phyloP scores from a whole-genome alignment of 805 yeast genomes.

The Candida odintsovae region DNA sequence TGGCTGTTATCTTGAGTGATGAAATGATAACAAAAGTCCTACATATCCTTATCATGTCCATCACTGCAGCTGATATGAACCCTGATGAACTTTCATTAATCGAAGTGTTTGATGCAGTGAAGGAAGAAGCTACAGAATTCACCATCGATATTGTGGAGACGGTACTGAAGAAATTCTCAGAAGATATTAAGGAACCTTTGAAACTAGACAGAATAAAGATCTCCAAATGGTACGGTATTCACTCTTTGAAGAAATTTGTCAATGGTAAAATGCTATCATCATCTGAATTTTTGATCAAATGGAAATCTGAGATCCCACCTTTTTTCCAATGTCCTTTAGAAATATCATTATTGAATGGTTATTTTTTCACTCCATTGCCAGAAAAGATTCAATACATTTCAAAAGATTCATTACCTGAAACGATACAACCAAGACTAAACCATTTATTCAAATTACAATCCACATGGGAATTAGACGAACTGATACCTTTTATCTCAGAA shows the following conservation, averaged over 20 bases:
- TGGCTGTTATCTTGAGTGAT: constrained; percentile 31
- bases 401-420: constrained; percentile 39
- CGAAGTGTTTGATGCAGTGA: constrained; percentile 26
- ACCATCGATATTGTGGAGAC: constrained; percentile 42
- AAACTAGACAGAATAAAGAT: constrained; percentile 38
- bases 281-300: constrained; percentile 55
- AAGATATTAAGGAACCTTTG: constrained; percentile 22
- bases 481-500: constrained; percentile 58
- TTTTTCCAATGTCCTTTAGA: constrained; percentile 57
- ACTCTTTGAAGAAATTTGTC: constrained; percentile 37
- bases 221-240: constrained; percentile 59
- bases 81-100: constrained; percentile 24
- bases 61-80: constrained; percentile 30
- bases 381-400: constrained; percentile 50
- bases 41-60: constrained; percentile 32
- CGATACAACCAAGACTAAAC: constrained; percentile 43
- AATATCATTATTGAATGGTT: constrained; percentile 47
- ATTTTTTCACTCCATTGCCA: constrained; percentile 41
- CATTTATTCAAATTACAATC: constrained; percentile 48
- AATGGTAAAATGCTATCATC: constrained; percentile 21
- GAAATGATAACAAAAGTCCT: constrained; percentile 29
- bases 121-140: constrained; percentile 27
- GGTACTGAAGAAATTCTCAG: constrained; percentile 42
- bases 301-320: constrained; percentile 61
- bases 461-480: constrained; percentile 56